phyloP scores from a whole-genome alignment of 2,329 filamentous ascomycete genomes.

The Fusarium dimerum region DNA sequence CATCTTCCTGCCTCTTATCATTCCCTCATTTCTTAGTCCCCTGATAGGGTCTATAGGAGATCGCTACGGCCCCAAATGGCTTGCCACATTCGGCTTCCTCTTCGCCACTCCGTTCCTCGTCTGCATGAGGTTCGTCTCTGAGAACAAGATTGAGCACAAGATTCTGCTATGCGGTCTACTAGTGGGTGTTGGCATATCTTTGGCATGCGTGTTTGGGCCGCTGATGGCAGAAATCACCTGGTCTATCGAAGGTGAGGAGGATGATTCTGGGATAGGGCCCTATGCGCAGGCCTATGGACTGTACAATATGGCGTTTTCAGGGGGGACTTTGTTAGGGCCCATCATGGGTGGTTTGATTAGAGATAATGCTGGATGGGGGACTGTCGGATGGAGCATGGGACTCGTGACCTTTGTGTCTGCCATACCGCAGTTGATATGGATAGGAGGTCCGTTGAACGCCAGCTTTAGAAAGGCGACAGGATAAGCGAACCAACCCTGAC shows the following conservation, averaged over 20 bases:
- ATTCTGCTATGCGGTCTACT: constrained; percentile 36
- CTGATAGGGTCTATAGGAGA: constrained; percentile 34
- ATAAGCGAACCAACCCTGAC: background rate
- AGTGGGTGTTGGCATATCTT: constrained; percentile 31
- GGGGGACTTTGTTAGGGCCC: constrained; percentile 34
- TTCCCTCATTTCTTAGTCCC: constrained; percentile 35
- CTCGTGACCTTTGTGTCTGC: constrained; percentile 31
- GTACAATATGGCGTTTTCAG: constrained; percentile 38
- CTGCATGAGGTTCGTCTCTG: constrained; percentile 35
- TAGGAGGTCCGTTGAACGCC: constrained; percentile 28
- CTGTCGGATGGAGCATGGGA: constrained; percentile 35
- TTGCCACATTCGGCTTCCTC: constrained; percentile 35
- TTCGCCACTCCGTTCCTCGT: constrained; percentile 36
- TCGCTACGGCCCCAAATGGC: constrained; percentile 38
- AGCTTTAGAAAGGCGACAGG: constrained; percentile 27
- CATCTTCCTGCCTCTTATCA: constrained; percentile 36
- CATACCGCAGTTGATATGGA: constrained; percentile 30
- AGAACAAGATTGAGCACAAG: constrained; percentile 32
- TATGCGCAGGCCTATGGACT: constrained; percentile 38
- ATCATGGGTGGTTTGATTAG: constrained; percentile 37
- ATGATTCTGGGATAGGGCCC: constrained; percentile 25
- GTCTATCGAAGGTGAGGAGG: constrained; percentile 27
- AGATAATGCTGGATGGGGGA: constrained; percentile 34
- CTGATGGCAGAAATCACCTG: constrained; percentile 40
- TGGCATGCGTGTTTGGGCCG: constrained; percentile 35